Base-by-base conservation (phyloP, 768 basidiomycete species). In the Suillus paluster region DNA sequence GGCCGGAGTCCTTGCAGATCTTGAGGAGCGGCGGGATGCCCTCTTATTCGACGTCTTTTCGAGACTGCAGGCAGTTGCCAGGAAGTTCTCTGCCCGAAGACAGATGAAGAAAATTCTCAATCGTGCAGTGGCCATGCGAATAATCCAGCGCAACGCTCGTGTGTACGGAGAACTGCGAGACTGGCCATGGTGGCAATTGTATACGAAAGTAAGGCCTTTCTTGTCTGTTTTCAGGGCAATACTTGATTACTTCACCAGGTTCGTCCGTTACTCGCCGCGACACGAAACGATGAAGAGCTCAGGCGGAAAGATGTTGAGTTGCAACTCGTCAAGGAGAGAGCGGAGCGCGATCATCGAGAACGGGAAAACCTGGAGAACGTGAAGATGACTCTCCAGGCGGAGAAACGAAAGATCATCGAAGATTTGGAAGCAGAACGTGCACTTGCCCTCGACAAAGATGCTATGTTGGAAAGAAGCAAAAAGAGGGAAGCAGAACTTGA, bases 131-230 rank as follows among this genome's bases (percentile, higher is more conserved):
- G 95, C 97, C 5, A 88, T 96, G 45, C 86, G 92, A 50, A 96
- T 93, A 1, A 95, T 99, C 63, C 97, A 99, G 72, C 84, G 89
- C 49, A 99, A 99, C 72, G 97, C 97, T 2, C 82, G 95, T 23
- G 83, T 97, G 23, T 99, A 99, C 71, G 88, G 90, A 8, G 90
- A 94, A 59, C 81, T 99, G 33, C 83, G 87, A 50, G 94, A 97
- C 57, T 99, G 97, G 97, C 95, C 97, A 1, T 99, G 97, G 97
- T 99, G 97, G 97, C 92, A 95, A 64, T 82, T 99, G 10, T 99
- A 96, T 72, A 95, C 95, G 3, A 97, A 97, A 81, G 94, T 87
- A 63, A 49, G 75, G 15, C 41, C 25, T 38, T n/a, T 59, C 15
- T 15, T 38, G 3, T 25, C 21, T 46, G 38, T 57, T 10, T n/a